These are phyloP conservation scores for Thelonectria olida DNA, from an alignment of 2,329 filamentous ascomycete species.

Conservation along the genomic window DNA sequence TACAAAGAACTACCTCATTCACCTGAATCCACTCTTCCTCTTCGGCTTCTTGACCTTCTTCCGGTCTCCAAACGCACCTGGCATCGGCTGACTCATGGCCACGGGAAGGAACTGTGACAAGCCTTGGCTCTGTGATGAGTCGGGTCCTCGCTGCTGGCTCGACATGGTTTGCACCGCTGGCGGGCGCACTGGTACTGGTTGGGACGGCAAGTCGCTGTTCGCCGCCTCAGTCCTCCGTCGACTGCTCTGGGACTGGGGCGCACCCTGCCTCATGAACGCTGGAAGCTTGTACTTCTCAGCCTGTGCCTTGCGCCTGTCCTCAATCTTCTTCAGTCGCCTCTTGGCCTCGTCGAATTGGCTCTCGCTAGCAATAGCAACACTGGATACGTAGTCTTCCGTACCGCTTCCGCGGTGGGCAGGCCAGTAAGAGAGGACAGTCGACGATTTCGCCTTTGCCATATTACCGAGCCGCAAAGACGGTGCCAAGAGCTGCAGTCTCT, in stretches of 20 bases:
- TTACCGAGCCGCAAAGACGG: conserved; percentile 41
- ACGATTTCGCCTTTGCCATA: conserved; percentile 39
- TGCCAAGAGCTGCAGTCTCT: conserved; percentile 47
- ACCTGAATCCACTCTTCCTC: conserved; percentile 54
- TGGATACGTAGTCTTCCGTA: conserved; percentile 50
- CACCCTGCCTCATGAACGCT: conserved; percentile 39
- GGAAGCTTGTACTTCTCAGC: conserved; percentile 47
- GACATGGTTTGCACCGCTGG: conserved; percentile 45
- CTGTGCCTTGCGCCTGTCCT: conserved; percentile 45
- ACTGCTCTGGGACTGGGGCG: conserved; percentile 31
- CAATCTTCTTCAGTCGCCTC: conserved; percentile 45
- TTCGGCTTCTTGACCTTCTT: conserved; percentile 55
- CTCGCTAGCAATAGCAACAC: conserved; percentile 47
- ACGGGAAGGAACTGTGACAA: conserved; percentile 39
- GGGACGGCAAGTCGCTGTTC: conserved; percentile 25
- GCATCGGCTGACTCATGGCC: conserved; percentile 57
- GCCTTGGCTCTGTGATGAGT: conserved; percentile 47
- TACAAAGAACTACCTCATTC: conserved; percentile 1
- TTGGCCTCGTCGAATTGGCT: conserved; percentile 47
- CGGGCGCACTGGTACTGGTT: conserved; percentile 25
- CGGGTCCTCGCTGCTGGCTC: conserved; percentile 45
- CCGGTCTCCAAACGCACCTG: conserved; percentile 58
- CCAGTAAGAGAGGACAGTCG: conserved; percentile 50
- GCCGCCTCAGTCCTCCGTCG: conserved; percentile 21
- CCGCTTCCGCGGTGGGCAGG: conserved; percentile 48